phyloP scores from a whole-genome alignment of 352 stramenopile species.

The Globisporangium recalcitrans region DNA sequence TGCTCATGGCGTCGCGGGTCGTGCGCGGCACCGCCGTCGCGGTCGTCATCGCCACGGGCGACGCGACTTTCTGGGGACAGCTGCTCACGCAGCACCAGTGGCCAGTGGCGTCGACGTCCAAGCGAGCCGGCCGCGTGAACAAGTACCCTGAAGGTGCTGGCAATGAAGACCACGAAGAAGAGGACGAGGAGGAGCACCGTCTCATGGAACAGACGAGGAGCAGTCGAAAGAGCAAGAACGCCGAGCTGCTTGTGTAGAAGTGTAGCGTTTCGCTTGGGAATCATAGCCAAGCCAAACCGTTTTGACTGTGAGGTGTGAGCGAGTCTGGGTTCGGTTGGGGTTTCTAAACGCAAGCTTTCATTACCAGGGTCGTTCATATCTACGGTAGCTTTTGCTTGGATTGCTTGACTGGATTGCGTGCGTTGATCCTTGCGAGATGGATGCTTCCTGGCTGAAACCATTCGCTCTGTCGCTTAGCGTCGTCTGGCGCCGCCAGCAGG shows the following conservation, averaged over 20 bases:
- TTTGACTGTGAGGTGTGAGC: background rate
- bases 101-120: slow-evolving; percentile 26
- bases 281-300: background rate
- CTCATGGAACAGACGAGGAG: background rate
- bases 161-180: slow-evolving; percentile 12
- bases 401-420: background rate
- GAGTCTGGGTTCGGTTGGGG: background rate
- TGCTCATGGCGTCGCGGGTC: slow-evolving; percentile 63
- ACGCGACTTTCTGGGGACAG: slow-evolving; percentile 66
- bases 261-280: background rate
- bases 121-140: background rate
- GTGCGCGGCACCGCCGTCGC: slow-evolving; percentile 46
- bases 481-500: slow-evolving; percentile 26
- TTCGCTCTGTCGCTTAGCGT: slow-evolving; percentile 23
- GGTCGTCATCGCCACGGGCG: slow-evolving; percentile 70
- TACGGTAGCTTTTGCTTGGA: background rate
- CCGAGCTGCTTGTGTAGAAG: slow-evolving; percentile 4
- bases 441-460: background rate
- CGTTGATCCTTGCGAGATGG: background rate
- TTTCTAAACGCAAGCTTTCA: slow-evolving; percentile 2
- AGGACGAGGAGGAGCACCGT: slow-evolving; percentile 11
- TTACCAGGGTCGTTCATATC: slow-evolving; percentile 2
- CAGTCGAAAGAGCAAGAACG: slow-evolving; percentile 1
- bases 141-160: slow-evolving; percentile 10
- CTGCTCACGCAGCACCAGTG: slow-evolving; percentile 57